These are phyloP conservation scores for Leccinum boreale DNA, from an alignment of 768 basidiomycete genomes.

Conservation along the genomic window DNA sequence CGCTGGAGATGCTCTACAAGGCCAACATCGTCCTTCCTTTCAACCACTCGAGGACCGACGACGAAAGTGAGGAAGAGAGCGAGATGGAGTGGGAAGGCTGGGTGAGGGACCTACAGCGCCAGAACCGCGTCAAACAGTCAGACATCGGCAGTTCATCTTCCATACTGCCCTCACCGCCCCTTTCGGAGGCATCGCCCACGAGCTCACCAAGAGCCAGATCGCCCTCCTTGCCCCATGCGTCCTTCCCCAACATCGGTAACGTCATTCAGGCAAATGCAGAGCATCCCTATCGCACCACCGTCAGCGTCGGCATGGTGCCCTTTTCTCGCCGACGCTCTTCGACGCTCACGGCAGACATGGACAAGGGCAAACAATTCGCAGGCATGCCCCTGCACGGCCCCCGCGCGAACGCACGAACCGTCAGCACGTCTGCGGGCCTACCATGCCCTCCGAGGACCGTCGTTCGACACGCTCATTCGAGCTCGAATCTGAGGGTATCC, in stretches of 20 bases:
- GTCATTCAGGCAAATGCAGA: slow-evolving; percentile 16
- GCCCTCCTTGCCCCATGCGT: slow-evolving; percentile 4
- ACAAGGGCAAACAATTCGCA: slow-evolving; percentile 5
- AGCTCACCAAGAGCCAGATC: slow-evolving; percentile 20
- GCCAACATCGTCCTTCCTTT: neutral
- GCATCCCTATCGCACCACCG: slow-evolving; percentile 14
- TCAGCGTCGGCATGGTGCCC: slow-evolving; percentile 19
- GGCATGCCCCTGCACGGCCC: neutral
- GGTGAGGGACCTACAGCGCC: slow-evolving; percentile 53
- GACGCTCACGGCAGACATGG: slow-evolving; percentile 18
- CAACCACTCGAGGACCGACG: slow-evolving; percentile 26
- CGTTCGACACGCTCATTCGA: slow-evolving; percentile 25
- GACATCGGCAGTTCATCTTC: slow-evolving; percentile 3
- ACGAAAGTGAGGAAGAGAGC: slow-evolving; percentile 40
- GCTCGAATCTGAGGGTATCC: slow-evolving; percentile 23
- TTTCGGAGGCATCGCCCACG: slow-evolving; percentile 25
- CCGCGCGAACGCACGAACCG: neutral
- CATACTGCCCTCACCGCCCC: slow-evolving; percentile 25
- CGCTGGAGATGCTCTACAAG: slow-evolving; percentile 25
- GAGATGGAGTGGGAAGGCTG: slow-evolving; percentile 70
- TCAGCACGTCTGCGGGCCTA: neutral
- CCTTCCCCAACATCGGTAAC: slow-evolving; percentile 24
- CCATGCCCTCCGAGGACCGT: neutral
- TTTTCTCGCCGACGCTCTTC: slow-evolving; percentile 24
- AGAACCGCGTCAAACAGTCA: slow-evolving; percentile 21